These are phyloP conservation scores for Pseudonitzschia multiseries DNA, from an alignment of 108 stramenopile genomes.

Conservation along the genomic window DNA sequence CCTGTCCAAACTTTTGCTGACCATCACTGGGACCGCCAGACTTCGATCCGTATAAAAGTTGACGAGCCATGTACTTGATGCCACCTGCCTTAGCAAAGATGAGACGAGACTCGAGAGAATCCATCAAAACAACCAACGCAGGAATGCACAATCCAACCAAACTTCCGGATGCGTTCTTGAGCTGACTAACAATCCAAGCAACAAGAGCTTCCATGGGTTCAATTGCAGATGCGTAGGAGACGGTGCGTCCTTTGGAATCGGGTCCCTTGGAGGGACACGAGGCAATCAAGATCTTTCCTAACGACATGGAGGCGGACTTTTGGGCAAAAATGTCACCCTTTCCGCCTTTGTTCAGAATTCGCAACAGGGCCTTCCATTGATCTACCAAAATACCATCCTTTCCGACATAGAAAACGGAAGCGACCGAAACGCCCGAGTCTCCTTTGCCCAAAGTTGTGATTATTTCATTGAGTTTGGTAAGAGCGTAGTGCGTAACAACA, in stretches of 20 bases:
- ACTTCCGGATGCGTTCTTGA: slow-evolving; percentile 68
- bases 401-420: slow-evolving; percentile 82
- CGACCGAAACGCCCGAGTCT: slow-evolving; percentile 66
- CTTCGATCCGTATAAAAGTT: slow-evolving; percentile 63
- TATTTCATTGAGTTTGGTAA: slow-evolving; percentile 75
- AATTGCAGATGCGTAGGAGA: slow-evolving; percentile 79
- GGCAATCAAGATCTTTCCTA: slow-evolving; percentile 72
- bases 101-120: slow-evolving; percentile 69
- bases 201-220: slow-evolving; percentile 84
- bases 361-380: slow-evolving; percentile 84
- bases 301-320: slow-evolving; percentile 70
- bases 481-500: slow-evolving; percentile 80
- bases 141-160: slow-evolving; percentile 72
- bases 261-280: slow-evolving; percentile 74
- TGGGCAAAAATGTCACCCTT: slow-evolving; percentile 82
- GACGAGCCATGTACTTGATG: slow-evolving; percentile 86
- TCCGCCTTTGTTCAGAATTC: slow-evolving; percentile 80
- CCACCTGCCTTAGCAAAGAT: slow-evolving; percentile 82
- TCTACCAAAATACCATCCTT: slow-evolving; percentile 82
- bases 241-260: slow-evolving; percentile 40
- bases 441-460: slow-evolving; percentile 56
- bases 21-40: slow-evolving; percentile 31
- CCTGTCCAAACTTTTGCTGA: slow-evolving; percentile 58
- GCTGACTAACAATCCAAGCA: slow-evolving; percentile 83
- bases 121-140: slow-evolving; percentile 72